A percentile compares a stretch with the other conserved stretches of the same genome.
Evolutionary conservation across 2,329 filamentous ascomycete species (phyloP).

Genomic region (Stagonosporopsis vannaccii): DNA sequence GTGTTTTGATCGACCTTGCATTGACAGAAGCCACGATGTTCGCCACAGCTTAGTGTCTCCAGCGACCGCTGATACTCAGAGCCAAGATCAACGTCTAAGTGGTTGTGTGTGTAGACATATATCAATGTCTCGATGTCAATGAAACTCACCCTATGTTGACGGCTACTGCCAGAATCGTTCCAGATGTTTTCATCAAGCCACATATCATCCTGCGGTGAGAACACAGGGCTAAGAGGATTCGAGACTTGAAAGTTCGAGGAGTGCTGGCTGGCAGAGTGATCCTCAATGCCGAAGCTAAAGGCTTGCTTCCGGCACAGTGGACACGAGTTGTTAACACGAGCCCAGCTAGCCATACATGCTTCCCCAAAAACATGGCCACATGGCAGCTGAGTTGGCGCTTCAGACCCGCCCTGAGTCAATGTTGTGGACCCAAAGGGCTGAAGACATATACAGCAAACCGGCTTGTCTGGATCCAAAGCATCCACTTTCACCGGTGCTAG

Average conservation of each 20-base stretch:
- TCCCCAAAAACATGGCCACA: conserved; percentile 28
- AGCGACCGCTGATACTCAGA: not conserved
- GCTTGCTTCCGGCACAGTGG: conserved; percentile 22
- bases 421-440: conserved; percentile 12
- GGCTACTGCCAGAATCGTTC: not conserved
- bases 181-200: conserved; percentile 10
- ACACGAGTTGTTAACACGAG: conserved; percentile 18
- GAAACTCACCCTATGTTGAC: not conserved
- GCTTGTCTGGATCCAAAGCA: conserved; percentile 3
- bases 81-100: not conserved
- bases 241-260: not conserved
- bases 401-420: conserved; percentile 5
- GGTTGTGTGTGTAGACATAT: not conserved
- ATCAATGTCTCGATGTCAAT: not conserved
- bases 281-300: not conserved
- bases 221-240: not conserved
- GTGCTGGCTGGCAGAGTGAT: not conserved
- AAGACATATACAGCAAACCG: conserved; percentile 25
- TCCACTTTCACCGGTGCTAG: conserved; percentile 10
- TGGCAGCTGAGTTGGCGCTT: conserved; percentile 20
- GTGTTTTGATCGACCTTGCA: not conserved
- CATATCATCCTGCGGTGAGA: not conserved
- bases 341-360: conserved; percentile 23
- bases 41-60: not conserved
- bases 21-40: conserved; percentile 2